Evolutionary conservation across 129 eudicot genomes (phyloP).

Genomic region (Chrysanthemum seticuspe): DNA sequence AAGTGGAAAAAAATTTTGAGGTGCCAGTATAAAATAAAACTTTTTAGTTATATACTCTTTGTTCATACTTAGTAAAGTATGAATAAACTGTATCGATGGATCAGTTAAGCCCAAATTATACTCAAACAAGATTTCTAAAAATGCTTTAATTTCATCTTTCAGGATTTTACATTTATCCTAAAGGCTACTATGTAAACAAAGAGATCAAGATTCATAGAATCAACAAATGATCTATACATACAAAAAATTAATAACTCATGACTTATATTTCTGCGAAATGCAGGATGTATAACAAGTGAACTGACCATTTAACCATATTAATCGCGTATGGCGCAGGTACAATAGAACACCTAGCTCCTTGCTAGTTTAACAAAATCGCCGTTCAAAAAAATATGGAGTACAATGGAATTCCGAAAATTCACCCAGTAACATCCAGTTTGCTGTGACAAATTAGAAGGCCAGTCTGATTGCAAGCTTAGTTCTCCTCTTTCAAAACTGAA

Average conservation of each 20-base stretch:
- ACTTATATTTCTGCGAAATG: not conserved
- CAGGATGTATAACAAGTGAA: not conserved
- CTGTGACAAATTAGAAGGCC: no score
- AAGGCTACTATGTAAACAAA: no score
- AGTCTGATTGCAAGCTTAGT: no score
- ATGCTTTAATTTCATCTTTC: not conserved
- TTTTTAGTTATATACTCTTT: not conserved
- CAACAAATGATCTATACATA: not conserved
- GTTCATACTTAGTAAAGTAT: not conserved
- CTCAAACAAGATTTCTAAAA: not conserved
- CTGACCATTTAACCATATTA: no score
- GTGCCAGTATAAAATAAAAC: not conserved
- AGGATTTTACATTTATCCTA: not conserved
- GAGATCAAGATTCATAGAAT: not conserved
- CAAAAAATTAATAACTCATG: not conserved
- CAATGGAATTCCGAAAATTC: no score
- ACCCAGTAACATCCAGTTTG: no score
- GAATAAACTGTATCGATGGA: not conserved
- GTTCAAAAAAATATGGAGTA: no score
- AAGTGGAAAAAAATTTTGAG: no score
- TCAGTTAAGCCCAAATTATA: not conserved
- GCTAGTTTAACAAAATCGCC: no score
- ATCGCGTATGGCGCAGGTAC: no score
- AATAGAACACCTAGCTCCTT: no score
- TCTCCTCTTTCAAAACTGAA: no score